Percentiles rank a stretch among this genome's conserved stretches.
Conservation (phyloP, 164 flowering plant genomes). For the Liquidambar formosana region DNA sequence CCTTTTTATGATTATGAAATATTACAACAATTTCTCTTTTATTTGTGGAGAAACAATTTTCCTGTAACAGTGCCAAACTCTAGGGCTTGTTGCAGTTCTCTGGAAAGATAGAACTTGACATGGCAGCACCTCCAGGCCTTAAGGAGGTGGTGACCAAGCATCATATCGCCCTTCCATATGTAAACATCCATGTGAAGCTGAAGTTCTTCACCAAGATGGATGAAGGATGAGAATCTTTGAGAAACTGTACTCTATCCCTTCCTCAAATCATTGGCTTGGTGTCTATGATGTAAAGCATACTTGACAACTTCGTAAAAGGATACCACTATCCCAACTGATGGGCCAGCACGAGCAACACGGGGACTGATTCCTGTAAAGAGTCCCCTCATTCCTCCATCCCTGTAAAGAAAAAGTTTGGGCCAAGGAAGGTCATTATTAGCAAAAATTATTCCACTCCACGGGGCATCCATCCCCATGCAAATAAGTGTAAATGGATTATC, state of each 20-base stretch:
- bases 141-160: no score
- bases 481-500: no score
- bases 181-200: background rate
- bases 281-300: conserved; percentile 37
- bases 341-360: conserved; percentile 64
- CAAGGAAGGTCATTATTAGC: background rate
- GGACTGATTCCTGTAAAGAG: conserved; percentile 64
- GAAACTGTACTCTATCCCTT: background rate
- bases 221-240: no score
- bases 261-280: background rate
- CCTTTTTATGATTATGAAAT: no score
- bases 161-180: no score
- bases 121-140: no score
- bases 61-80: background rate
- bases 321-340: conserved; percentile 74
- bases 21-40: no score
- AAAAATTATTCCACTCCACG: no score
- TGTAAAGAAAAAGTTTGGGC: conserved; percentile 16
- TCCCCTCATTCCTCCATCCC: conserved; percentile 65
- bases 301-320: conserved; percentile 69
- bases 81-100: background rate
- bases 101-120: no score
- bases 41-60: no score
- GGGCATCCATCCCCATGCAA: no score
- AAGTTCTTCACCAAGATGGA: background rate